A percentile compares a stretch with the other conserved stretches of the same genome.
Evolutionary conservation across 179 eudicot species (phyloP).

Genomic region (Actinidia arguta): DNA sequence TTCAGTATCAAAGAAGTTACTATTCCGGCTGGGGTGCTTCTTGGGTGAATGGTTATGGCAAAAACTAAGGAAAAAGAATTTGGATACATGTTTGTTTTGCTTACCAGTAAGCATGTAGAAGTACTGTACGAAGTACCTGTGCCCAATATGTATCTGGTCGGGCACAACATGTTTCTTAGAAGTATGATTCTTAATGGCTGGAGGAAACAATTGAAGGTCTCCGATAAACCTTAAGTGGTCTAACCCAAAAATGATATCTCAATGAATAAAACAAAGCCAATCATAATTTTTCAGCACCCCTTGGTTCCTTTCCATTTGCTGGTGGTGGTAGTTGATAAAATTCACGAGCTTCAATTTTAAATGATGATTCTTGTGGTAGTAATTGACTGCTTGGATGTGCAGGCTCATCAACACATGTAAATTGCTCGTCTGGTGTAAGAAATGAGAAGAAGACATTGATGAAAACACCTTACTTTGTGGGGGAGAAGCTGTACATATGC

Average conservation of each 20-base stretch:
- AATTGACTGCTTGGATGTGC: background rate
- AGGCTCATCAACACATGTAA: constrained; percentile 7
- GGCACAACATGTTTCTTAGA: no score
- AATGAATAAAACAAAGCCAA: no score
- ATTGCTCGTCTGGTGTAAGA: background rate
- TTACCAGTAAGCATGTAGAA: no score
- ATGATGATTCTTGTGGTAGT: background rate
- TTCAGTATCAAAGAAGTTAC: no score
- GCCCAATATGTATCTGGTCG: no score
- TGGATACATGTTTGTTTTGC: no score
- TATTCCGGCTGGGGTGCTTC: no score
- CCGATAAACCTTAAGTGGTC: background rate
- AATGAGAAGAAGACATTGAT: background rate
- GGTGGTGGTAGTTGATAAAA: background rate
- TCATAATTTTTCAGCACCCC: no score
- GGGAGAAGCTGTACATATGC: constrained; percentile 15
- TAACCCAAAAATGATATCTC: background rate
- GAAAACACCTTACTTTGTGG: background rate
- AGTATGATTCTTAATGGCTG: no score
- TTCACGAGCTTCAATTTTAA: background rate
- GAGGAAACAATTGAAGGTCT: background rate
- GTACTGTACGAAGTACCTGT: no score
- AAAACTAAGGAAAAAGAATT: no score
- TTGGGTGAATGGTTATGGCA: no score
- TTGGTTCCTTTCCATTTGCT: background rate